Conservation (phyloP, 148 eudicot genomes). For the Chenopodium formosanum region DNA sequence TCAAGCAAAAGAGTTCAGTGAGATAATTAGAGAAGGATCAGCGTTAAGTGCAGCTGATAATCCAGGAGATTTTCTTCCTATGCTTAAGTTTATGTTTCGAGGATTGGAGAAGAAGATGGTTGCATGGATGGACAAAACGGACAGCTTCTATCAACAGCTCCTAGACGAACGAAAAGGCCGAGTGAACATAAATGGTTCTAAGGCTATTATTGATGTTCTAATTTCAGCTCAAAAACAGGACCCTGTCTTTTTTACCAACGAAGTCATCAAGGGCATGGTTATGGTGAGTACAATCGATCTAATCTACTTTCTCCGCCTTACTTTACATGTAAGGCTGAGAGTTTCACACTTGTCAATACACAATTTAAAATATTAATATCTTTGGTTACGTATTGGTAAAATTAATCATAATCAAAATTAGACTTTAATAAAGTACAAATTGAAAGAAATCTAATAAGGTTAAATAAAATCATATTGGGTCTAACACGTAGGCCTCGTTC, state of each 20-base stretch:
- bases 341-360: no score
- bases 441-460: no score
- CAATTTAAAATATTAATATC: no score
- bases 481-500: no score
- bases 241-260: constrained; percentile 32
- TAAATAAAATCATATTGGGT: no score
- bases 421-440: no score
- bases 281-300: constrained; percentile 26
- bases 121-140: constrained; percentile 23
- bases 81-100: constrained; percentile 26
- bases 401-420: no score
- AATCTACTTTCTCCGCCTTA: no score
- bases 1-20: constrained; percentile 27
- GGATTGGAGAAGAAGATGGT: constrained; percentile 30
- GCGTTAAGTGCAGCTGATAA: constrained; percentile 11
- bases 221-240: constrained; percentile 28
- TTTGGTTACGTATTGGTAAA: no score
- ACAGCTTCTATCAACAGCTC: constrained; percentile 32
- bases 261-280: constrained; percentile 36
- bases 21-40: constrained; percentile 23
- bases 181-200: background rate
- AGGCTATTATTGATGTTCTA: constrained; percentile 31
- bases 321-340: no score
- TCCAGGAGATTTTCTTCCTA: constrained; percentile 33
- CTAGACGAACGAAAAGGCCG: constrained; percentile 27